Evolutionary conservation across 2,329 filamentous ascomycete genomes (phyloP).

Genomic region (Verticillium isaacii): DNA sequence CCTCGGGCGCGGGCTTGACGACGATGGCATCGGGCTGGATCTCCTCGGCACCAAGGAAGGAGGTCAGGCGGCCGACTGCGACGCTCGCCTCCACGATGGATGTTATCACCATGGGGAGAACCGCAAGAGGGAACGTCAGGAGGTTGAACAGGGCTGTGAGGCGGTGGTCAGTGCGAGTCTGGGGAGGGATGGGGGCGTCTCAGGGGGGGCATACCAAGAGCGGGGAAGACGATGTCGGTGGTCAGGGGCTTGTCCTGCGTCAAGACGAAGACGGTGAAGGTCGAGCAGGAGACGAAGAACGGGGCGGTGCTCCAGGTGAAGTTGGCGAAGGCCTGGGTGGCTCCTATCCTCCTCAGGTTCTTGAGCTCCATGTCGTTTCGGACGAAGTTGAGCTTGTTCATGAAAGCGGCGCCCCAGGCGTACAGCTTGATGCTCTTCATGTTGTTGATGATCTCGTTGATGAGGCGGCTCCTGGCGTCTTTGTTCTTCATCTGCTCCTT

Average conservation of each 20-base stretch:
- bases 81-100: slow-evolving; percentile 95
- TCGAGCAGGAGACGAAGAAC: slow-evolving; percentile 95
- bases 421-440: slow-evolving; percentile 99
- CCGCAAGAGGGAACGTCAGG: slow-evolving; percentile 87
- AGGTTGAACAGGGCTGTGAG: slow-evolving; percentile 83
- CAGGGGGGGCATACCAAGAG: slow-evolving; percentile 35
- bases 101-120: slow-evolving; percentile 97
- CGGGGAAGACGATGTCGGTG: slow-evolving; percentile 94
- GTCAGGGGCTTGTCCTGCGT: slow-evolving; percentile 77
- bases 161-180: background rate
- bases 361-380: slow-evolving; percentile 94
- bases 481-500: slow-evolving; percentile 99
- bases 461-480: slow-evolving; percentile 84
- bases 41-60: slow-evolving; percentile 84
- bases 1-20: slow-evolving; percentile 63
- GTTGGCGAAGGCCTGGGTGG: slow-evolving; percentile 88
- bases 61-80: slow-evolving; percentile 78
- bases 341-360: slow-evolving; percentile 93
- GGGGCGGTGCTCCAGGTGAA: slow-evolving; percentile 98
- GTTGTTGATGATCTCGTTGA: slow-evolving; percentile 97
- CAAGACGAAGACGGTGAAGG: slow-evolving; percentile 90
- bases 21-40: slow-evolving; percentile 80
- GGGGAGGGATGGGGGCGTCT: background rate
- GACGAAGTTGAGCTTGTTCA: slow-evolving; percentile 94
- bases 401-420: slow-evolving; percentile 94